Evolutionary conservation across 2,329 filamentous ascomycete species (phyloP).

Genomic region (Paracamarosporium sp.): DNA sequence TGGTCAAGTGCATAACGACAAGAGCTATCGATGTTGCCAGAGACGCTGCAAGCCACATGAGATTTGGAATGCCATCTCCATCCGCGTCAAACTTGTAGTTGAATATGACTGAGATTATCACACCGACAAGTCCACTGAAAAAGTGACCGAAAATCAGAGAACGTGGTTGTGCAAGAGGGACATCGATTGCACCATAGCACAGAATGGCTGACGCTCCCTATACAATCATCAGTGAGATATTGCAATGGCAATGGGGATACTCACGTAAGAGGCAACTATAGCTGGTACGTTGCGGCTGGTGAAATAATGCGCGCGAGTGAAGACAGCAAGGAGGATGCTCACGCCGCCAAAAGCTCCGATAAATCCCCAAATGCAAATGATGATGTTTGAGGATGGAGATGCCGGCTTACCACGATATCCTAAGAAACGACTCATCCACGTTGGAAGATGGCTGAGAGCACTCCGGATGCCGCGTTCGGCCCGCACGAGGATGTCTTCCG

Average conservation of each 20-base stretch:
- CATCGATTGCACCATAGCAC: conserved; percentile 54
- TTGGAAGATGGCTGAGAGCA: conserved; percentile 60
- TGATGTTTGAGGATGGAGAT: conserved; percentile 34
- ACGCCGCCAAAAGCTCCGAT: conserved; percentile 53
- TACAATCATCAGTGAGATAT: conserved; percentile 7
- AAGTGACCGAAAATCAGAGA: conserved; percentile 54
- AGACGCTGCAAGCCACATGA: conserved; percentile 53
- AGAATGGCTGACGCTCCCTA: conserved; percentile 55
- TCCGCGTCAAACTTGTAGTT: conserved; percentile 41
- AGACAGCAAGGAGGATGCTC: conserved; percentile 49
- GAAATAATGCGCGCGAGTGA: conserved; percentile 49
- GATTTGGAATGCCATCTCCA: conserved; percentile 27
- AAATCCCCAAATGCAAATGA: conserved; percentile 50
- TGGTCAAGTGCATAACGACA: conserved; percentile 55
- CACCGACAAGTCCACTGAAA: conserved; percentile 52
- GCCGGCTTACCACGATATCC: conserved; percentile 46
- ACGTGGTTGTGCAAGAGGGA: conserved; percentile 54
- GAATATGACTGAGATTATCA: conserved; percentile 53
- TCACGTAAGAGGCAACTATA: conserved; percentile 50
- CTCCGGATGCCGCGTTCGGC: conserved; percentile 37
- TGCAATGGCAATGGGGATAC: conserved; percentile 14
- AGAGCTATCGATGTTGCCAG: conserved; percentile 51
- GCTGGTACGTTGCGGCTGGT: conserved; percentile 47
- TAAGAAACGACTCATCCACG: conserved; percentile 71
- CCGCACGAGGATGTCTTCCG: conserved; percentile 31